Evolutionary conservation across 495 filamentous ascomycete species (phyloP).

Genomic region (Penicillium ucsense): DNA sequence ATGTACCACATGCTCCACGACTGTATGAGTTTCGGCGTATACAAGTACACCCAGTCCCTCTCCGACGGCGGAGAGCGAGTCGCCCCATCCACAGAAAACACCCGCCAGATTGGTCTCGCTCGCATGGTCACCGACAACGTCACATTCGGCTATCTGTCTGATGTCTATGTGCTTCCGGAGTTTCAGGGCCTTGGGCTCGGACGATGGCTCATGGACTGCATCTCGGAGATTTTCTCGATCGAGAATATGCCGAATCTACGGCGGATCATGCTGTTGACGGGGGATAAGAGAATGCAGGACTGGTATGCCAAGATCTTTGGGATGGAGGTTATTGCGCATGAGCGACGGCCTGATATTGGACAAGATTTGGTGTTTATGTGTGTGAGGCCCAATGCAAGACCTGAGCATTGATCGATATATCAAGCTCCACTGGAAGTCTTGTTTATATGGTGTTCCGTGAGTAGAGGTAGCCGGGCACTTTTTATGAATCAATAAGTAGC

Average conservation of each 20-base stretch:
- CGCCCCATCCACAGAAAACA: slow-evolving; percentile 2
- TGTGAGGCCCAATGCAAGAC: slow-evolving; percentile 9
- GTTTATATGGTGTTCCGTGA: neutral
- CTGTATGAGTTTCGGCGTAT: slow-evolving; percentile 48
- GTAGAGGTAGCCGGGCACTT: too few relatives aligned
- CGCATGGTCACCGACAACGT: slow-evolving; percentile 55
- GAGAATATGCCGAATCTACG: slow-evolving; percentile 45
- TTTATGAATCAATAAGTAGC: neutral
- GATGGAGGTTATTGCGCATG: slow-evolving; percentile 27
- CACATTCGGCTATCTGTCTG: slow-evolving; percentile 62
- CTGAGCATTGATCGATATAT: neutral
- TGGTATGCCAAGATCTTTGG: slow-evolving; percentile 42
- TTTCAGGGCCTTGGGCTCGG: slow-evolving; percentile 53
- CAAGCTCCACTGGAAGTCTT: neutral
- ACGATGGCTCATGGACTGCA: slow-evolving; percentile 49
- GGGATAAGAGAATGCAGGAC: slow-evolving; percentile 18
- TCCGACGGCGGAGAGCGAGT: neutral
- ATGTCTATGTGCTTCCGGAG: slow-evolving; percentile 55
- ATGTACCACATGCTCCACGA: slow-evolving; percentile 40
- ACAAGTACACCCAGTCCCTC: slow-evolving; percentile 11
- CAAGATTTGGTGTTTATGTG: slow-evolving; percentile 15
- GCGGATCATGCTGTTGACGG: slow-evolving; percentile 41
- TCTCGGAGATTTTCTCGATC: slow-evolving; percentile 40
- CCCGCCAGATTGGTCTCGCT: slow-evolving; percentile 48
- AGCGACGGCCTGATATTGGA: slow-evolving; percentile 14